Base-by-base conservation (phyloP, 2,329 filamentous ascomycete genomes). In the Exutisphaerella laricina region DNA sequence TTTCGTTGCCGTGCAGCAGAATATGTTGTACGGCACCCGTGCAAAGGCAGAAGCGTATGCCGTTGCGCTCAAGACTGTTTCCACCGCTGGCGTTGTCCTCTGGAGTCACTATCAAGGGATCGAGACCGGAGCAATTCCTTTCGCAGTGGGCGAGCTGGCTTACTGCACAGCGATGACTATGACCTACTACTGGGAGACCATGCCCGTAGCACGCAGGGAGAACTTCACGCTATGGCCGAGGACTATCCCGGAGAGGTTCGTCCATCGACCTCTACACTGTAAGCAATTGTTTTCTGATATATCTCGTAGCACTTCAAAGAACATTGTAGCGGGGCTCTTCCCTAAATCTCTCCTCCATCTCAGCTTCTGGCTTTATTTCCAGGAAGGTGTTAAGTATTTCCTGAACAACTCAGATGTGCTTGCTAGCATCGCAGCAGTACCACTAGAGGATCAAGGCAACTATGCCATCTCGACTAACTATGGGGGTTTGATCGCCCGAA, bases 381-480 rank as follows among this genome's bases (percentile, higher is more conserved):
- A 98, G 67, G 89, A 86, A 25, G 68, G 88, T 14, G 79, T 97
- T 58, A 98, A 98, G 66, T 90, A 97, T 62, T 63, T 97, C 39
- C 77, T 98, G 39, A 97, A 92, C 0, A 88, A 97, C 67, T 92
- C 90, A 46, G 92, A 98, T 67, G 88, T 88, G 1, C 78, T 97
- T 54, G 79, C 97, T 37, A 83, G 98, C 50, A 83, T 85, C 12
- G 69, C 82, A 9, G 73, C 97, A 44, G 83, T 89, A 5, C 80
- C 81, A 0, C 77, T 92, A 1, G 73, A 79, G 30, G 84, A 89
- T 4, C 92, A 97, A 68, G 92, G 92, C 10, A 81, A 88, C 25
- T 98, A 97, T 60, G 88, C 89, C 0, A 75, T 98, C 4, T 92
- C 90, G 39, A 88, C 88, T 57, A 98, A 97, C 65, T 98, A 74